Percentiles rank a stretch among this genome's conserved stretches.
Conservation (phyloP, 2,329 filamentous ascomycete species). For the Colletotrichum falcatum region DNA sequence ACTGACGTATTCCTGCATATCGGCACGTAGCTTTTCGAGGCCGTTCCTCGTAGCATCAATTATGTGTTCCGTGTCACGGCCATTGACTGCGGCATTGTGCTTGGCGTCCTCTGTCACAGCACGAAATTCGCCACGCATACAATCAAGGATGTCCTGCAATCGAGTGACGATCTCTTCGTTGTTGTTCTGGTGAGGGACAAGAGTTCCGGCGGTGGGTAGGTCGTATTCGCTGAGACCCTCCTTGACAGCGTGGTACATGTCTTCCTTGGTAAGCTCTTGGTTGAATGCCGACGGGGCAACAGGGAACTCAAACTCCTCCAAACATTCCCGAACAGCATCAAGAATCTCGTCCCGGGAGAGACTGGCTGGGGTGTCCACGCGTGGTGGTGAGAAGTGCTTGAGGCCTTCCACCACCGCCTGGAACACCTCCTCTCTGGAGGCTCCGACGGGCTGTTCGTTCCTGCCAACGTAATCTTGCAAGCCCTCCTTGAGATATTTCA, state of each 20-base stretch:
- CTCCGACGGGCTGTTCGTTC: conserved; percentile 66
- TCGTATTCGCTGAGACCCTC: conserved; percentile 67
- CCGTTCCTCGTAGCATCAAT: conserved; percentile 90
- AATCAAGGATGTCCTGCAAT: conserved; percentile 74
- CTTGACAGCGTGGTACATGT: conserved; percentile 73
- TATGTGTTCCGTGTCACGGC: conserved; percentile 87
- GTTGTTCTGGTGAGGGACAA: conserved; percentile 56
- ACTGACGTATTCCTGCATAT: conserved; percentile 86
- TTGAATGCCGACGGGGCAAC: conserved; percentile 67
- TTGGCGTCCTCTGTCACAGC: conserved; percentile 74
- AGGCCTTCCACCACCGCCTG: conserved; percentile 87
- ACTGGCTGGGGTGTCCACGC: conserved; percentile 74
- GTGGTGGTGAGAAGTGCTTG: conserved; percentile 81
- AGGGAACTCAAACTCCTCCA: conserved; percentile 86
- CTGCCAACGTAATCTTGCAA: conserved; percentile 77
- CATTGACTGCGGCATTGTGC: conserved; percentile 82
- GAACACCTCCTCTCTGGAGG: conserved; percentile 87
- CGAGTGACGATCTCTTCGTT: conserved; percentile 65
- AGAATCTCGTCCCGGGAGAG: conserved; percentile 87
- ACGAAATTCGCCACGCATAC: conserved; percentile 70
- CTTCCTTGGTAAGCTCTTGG: conserved; percentile 68
- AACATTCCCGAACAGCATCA: conserved; percentile 83
- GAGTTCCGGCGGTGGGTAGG: conserved; percentile 54
- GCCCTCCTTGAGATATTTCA: conserved; percentile 88
- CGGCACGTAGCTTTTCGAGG: conserved; percentile 80